phyloP scores from a whole-genome alignment of 352 stramenopile genomes.

The Globisporangium spiculum region DNA sequence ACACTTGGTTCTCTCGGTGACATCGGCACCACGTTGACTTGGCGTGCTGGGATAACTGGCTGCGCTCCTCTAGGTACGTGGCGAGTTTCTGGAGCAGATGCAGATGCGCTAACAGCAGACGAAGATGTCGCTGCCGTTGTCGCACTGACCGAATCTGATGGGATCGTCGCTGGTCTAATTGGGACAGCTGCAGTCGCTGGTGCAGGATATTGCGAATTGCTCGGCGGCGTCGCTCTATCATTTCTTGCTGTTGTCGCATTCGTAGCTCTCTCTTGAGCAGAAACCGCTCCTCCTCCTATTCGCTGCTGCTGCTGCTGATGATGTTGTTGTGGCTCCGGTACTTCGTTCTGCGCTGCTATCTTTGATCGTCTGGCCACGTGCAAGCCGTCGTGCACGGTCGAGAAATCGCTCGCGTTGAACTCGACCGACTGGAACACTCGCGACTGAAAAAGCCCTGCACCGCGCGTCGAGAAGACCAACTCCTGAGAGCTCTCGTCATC shows the following conservation, averaged over 20 bases:
- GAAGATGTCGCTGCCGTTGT: neutral
- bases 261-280: neutral
- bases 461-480: neutral
- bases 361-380: conserved; percentile 33
- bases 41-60: neutral
- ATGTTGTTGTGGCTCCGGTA: neutral
- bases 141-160: neutral
- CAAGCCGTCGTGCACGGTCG: conserved; percentile 34
- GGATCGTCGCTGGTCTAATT: neutral
- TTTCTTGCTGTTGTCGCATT: neutral
- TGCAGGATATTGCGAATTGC: neutral
- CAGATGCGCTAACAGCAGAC: neutral
- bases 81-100: neutral
- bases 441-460: conserved; percentile 26
- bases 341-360: neutral
- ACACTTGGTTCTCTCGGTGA: neutral
- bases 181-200: neutral
- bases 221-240: neutral
- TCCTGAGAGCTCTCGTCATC: conserved; percentile 12
- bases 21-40: neutral
- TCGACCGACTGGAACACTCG: conserved; percentile 37
- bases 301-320: neutral
- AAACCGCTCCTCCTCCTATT: neutral
- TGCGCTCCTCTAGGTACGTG: neutral
- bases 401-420: conserved; percentile 43